Conservation (phyloP, 2,329 filamentous ascomycete species). For the Colletotrichum magnum region DNA sequence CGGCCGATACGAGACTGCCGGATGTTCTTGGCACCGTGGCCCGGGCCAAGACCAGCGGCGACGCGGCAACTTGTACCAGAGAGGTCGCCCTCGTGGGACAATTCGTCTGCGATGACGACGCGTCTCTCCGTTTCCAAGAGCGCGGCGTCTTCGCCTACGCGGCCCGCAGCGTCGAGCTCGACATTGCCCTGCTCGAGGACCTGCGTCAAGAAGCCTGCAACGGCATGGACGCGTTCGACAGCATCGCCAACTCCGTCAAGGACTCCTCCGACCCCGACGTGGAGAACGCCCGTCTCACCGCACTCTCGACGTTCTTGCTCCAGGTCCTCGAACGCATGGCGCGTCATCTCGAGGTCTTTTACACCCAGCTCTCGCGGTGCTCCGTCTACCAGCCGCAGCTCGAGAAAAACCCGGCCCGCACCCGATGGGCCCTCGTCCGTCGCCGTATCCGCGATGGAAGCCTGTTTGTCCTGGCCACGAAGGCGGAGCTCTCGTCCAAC, state of each 20-base stretch:
- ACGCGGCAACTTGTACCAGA: slow-evolving; percentile 61
- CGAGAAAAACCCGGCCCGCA: slow-evolving; percentile 66
- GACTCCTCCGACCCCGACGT: slow-evolving; percentile 51
- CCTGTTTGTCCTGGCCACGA: slow-evolving; percentile 64
- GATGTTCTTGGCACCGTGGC: slow-evolving; percentile 60
- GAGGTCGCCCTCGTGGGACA: slow-evolving; percentile 65
- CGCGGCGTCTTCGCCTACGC: slow-evolving; percentile 66
- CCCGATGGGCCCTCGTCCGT: slow-evolving; percentile 65
- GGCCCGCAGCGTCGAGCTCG: slow-evolving; percentile 62
- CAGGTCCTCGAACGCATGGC: slow-evolving; percentile 68
- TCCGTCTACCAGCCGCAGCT: slow-evolving; percentile 66
- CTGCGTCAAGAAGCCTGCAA: slow-evolving; percentile 65
- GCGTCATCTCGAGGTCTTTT: slow-evolving; percentile 64
- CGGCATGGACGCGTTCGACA: slow-evolving; percentile 69
- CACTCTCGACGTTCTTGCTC: slow-evolving; percentile 62
- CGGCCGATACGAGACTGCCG: slow-evolving; percentile 56
- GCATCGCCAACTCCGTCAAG: slow-evolving; percentile 51
- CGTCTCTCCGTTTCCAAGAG: slow-evolving; percentile 64
- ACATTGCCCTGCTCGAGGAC: slow-evolving; percentile 67
- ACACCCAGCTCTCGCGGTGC: slow-evolving; percentile 62
- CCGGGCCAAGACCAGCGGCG: slow-evolving; percentile 58
- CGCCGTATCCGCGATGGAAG: slow-evolving; percentile 64
- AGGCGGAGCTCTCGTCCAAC: slow-evolving; percentile 49
- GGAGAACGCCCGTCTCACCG: slow-evolving; percentile 54
- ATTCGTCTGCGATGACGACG: slow-evolving; percentile 61